phyloP scores from a whole-genome alignment of 2,329 filamentous ascomycete species.

The Colletotrichum euphorbiae region DNA sequence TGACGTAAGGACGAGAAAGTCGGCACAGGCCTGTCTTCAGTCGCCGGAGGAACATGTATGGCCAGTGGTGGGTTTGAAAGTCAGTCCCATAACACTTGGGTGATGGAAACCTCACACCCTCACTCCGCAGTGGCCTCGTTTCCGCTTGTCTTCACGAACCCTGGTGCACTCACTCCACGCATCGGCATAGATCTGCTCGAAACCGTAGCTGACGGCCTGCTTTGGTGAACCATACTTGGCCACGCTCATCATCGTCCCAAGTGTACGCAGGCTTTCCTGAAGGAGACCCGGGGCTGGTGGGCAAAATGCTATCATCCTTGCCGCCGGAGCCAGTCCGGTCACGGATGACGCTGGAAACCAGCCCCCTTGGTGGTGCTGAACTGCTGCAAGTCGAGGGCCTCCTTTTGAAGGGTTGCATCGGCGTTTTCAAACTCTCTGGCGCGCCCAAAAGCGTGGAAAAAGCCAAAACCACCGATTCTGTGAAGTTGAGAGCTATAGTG shows the following conservation, averaged over 20 bases:
- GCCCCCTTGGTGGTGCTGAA: constrained; percentile 59
- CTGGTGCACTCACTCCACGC: constrained; percentile 60
- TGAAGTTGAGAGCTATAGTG: constrained; percentile 45
- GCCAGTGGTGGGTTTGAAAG: constrained; percentile 44
- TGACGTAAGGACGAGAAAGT: constrained; percentile 60
- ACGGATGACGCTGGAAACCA: constrained; percentile 61
- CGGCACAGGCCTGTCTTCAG: constrained; percentile 61
- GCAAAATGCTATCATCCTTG: constrained; percentile 53
- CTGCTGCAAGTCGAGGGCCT: constrained; percentile 58
- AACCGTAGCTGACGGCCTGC: constrained; percentile 56
- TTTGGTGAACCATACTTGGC: constrained; percentile 66
- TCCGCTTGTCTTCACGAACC: constrained; percentile 61
- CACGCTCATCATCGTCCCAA: constrained; percentile 59
- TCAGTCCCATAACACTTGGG: background rate
- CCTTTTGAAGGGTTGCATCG: constrained; percentile 45
- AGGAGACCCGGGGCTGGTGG: constrained; percentile 57
- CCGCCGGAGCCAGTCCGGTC: constrained; percentile 59
- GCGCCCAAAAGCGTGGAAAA: constrained; percentile 60
- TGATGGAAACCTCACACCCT: background rate
- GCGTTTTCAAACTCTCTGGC: constrained; percentile 54
- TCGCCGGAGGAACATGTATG: constrained; percentile 54
- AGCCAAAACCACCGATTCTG: constrained; percentile 60
- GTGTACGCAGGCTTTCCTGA: constrained; percentile 54
- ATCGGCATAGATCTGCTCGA: constrained; percentile 55
- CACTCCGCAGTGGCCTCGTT: constrained; percentile 46